phyloP scores from a whole-genome alignment of 2,329 filamentous ascomycete genomes.

The Xylaria sp. region DNA sequence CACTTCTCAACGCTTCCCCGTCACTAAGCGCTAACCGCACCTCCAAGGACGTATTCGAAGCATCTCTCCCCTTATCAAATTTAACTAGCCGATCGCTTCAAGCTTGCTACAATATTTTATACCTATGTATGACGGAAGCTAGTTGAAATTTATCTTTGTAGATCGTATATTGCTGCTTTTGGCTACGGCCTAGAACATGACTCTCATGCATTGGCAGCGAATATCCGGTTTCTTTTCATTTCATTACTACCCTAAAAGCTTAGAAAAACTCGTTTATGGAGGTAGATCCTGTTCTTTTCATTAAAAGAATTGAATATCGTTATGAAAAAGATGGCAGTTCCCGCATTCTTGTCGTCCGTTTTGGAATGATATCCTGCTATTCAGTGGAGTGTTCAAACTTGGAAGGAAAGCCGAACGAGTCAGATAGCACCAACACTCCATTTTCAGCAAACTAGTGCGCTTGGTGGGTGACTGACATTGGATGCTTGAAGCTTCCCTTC shows the following conservation, averaged over 20 bases:
- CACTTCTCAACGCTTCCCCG: slow-evolving; percentile 8
- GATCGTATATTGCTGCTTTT: background rate
- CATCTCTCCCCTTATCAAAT: background rate
- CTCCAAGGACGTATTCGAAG: background rate
- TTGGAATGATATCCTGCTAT: background rate
- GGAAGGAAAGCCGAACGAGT: slow-evolving; percentile 15
- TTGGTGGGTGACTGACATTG: slow-evolving; percentile 3
- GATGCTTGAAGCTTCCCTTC: slow-evolving; percentile 2
- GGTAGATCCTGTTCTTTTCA: background rate
- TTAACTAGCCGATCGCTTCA: slow-evolving; percentile 9
- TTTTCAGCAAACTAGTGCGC: slow-evolving; percentile 10
- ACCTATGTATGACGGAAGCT: background rate
- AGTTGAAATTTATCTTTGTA: background rate
- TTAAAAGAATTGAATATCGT: background rate
- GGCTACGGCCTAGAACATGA: background rate
- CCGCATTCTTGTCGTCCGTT: background rate
- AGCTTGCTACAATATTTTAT: slow-evolving; percentile 2
- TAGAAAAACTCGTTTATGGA: background rate
- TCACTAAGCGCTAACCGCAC: slow-evolving; percentile 2
- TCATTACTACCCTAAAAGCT: background rate
- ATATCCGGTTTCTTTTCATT: background rate
- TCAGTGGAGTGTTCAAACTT: slow-evolving; percentile 11
- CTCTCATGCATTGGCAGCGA: slow-evolving; percentile 5
- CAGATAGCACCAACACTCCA: slow-evolving; percentile 8
- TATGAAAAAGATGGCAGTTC: background rate